These are phyloP conservation scores for Lactarius pseudohatsudake DNA, from an alignment of 768 basidiomycete species.

Conservation along the genomic window DNA sequence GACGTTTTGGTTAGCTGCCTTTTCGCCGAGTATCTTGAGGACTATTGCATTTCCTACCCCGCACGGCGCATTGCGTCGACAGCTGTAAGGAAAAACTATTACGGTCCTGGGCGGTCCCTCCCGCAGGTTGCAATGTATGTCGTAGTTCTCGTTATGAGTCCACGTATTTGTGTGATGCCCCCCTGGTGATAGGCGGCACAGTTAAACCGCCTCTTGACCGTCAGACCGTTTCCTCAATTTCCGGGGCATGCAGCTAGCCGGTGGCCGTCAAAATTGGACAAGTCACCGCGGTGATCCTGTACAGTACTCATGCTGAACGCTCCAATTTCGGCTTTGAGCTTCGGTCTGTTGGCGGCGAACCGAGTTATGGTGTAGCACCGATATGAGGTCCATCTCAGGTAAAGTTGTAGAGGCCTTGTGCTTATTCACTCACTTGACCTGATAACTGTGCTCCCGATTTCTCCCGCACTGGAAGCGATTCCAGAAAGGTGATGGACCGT, in stretches of 20 bases:
- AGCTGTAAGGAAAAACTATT: background rate
- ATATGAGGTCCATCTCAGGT: background rate
- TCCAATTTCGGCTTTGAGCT: background rate
- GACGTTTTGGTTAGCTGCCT: background rate
- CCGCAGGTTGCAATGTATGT: background rate
- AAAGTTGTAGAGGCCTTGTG: background rate
- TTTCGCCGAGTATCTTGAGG: background rate
- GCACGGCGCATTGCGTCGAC: background rate
- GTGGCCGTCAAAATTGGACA: background rate
- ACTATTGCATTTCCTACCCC: background rate
- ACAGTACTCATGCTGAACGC: background rate
- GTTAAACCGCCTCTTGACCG: background rate
- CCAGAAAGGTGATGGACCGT: too few species aligned
- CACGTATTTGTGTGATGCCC: slow-evolving; percentile 30
- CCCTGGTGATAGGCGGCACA: background rate
- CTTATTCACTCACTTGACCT: background rate
- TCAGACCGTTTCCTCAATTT: background rate
- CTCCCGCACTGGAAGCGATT: background rate
- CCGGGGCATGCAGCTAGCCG: background rate
- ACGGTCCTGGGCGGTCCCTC: background rate
- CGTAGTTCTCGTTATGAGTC: slow-evolving; percentile 25
- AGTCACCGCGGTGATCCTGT: background rate
- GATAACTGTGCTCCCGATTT: background rate
- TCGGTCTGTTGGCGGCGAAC: background rate
- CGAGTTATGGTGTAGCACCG: background rate